Evolutionary conservation across 768 basidiomycete species (phyloP).

Genomic region (Leccinum subgranulosum): DNA sequence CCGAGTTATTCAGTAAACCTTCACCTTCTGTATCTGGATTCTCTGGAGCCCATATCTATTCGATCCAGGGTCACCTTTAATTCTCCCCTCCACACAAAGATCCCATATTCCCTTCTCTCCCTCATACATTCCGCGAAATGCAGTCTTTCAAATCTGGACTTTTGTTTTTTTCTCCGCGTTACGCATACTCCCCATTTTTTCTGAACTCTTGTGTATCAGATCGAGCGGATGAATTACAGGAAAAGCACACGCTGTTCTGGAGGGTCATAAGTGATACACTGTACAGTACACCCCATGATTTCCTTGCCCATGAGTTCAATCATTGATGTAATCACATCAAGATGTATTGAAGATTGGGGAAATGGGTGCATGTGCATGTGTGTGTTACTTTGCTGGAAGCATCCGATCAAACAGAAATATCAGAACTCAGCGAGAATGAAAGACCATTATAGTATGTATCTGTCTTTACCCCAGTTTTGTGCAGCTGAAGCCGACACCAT

Average conservation of each 20-base stretch:
- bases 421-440: slow-evolving; percentile 72
- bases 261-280: slow-evolving; percentile 83
- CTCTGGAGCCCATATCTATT: too few relatives aligned
- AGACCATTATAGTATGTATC: slow-evolving; percentile 73
- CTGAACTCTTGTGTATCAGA: slow-evolving; percentile 42
- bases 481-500: not conserved
- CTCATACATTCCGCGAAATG: too few relatives aligned
- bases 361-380: slow-evolving; percentile 64
- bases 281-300: slow-evolving; percentile 59
- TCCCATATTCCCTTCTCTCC: too few relatives aligned
- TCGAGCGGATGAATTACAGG: slow-evolving; percentile 87
- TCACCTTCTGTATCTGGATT: too few relatives aligned
- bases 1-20: too few relatives aligned
- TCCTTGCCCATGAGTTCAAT: not conserved
- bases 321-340: slow-evolving; percentile 26
- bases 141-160: too few relatives aligned
- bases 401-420: not conserved
- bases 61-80: too few relatives aligned
- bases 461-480: not conserved
- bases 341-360: slow-evolving; percentile 92
- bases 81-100: too few relatives aligned
- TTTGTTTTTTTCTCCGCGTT: not conserved
- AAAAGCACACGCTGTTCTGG: slow-evolving; percentile 95
- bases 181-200: not conserved
- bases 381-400: not conserved